Conservation (phyloP, 805 yeast species). For the Monosporozyma aerobia region DNA sequence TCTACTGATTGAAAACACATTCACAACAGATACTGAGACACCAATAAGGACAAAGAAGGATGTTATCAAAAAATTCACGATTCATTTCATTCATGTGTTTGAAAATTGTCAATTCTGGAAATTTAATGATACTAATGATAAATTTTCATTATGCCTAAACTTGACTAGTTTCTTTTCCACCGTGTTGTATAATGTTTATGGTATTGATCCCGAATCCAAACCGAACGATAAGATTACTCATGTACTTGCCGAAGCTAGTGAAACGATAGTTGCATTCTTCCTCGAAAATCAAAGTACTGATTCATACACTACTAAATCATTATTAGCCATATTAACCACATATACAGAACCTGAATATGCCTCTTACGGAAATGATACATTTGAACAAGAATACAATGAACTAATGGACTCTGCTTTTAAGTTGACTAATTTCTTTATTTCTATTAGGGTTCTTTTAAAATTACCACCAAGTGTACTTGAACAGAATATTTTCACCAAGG, state of each 20-base stretch:
- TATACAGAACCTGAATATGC: conserved; percentile 10
- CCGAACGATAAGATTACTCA: conserved; percentile 38
- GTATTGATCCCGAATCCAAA: conserved; percentile 36
- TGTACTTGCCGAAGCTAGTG: conserved; percentile 44
- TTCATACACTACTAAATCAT: conserved; percentile 31
- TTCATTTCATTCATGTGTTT: conserved; percentile 55
- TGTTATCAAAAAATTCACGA: conserved; percentile 44
- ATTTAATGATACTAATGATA: conserved; percentile 47
- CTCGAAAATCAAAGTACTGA: conserved; percentile 27
- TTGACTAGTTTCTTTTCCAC: conserved; percentile 47
- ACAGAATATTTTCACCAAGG: conserved; percentile 41
- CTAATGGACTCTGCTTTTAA: conserved; percentile 46
- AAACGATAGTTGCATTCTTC: conserved; percentile 4
- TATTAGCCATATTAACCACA: conserved; percentile 14
- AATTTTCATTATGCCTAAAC: conserved; percentile 49
- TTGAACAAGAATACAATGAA: conserved; percentile 10
- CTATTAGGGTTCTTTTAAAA: conserved; percentile 44
- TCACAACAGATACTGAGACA: conserved; percentile 26
- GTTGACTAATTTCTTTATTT: conserved; percentile 47
- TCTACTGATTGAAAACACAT: conserved; percentile 40
- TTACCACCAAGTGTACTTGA: conserved; percentile 59
- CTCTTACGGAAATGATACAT: conserved; percentile 29
- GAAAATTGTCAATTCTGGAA: conserved; percentile 70
- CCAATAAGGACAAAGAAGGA: conserved; percentile 39
- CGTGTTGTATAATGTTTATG: conserved; percentile 45